Conservation (phyloP, 257 asterid species). For the Capsicum pubescens region DNA sequence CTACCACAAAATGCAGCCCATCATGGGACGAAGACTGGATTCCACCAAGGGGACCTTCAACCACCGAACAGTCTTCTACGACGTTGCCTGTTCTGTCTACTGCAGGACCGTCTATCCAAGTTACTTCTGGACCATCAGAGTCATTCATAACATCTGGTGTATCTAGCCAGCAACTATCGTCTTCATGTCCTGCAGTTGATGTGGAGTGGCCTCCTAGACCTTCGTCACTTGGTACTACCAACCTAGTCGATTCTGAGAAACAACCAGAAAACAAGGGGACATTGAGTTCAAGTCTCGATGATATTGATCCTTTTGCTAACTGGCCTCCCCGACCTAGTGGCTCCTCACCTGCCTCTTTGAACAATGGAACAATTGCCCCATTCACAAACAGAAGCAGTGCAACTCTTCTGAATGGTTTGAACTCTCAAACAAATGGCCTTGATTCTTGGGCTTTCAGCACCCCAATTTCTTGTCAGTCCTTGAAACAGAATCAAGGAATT, state of each 20-base stretch:
- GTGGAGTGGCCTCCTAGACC: conserved; percentile 95
- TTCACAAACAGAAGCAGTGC: conserved; percentile 44
- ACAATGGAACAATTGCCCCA: conserved; percentile 51
- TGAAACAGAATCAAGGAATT: conserved; percentile 64
- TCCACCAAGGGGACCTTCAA: conserved; percentile 63
- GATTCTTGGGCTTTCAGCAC: conserved; percentile 63
- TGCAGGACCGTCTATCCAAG: conserved; percentile 51
- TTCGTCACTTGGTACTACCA: conserved; percentile 42
- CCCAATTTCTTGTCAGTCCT: conserved; percentile 40
- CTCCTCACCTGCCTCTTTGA: conserved; percentile 44
- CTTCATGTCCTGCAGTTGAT: conserved; percentile 91
- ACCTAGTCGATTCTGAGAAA: conserved; percentile 43
- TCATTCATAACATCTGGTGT: conserved; percentile 46
- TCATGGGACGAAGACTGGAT: conserved; percentile 99
- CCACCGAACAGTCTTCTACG: conserved; percentile 46
- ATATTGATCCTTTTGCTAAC: conserved; percentile 87
- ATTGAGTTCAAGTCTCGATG: conserved; percentile 57
- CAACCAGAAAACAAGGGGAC: conserved; percentile 51
- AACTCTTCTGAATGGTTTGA: conserved; percentile 51
- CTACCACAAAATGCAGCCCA: conserved; percentile 59
- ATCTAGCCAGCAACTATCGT: conserved; percentile 57
- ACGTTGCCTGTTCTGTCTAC: conserved; percentile 55
- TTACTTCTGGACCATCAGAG: conserved; percentile 40
- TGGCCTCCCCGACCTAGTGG: conserved; percentile 88
- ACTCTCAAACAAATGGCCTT: conserved; percentile 47